Conservation (phyloP, 768 basidiomycete species). For the Rubroboletus satanas region DNA sequence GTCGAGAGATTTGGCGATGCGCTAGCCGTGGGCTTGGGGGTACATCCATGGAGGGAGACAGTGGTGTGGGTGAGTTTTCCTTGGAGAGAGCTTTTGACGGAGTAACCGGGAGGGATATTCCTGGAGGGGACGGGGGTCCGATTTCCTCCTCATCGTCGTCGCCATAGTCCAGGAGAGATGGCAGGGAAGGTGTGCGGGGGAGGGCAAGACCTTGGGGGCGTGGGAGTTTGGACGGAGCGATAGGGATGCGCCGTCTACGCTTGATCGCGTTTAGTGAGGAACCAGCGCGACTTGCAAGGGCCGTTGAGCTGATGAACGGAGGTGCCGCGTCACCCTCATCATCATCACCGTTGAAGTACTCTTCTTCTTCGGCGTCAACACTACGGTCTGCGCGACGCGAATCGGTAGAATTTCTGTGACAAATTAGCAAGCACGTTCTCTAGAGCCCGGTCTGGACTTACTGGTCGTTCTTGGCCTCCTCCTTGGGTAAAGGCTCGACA, state of each 20-base stretch:
- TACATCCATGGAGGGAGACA: constrained; percentile 34
- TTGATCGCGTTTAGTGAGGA: constrained; percentile 43
- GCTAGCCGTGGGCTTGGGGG: constrained; percentile 37
- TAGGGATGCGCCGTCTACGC: constrained; percentile 52
- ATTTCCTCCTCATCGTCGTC: constrained; percentile 60
- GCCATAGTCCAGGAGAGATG: constrained; percentile 70
- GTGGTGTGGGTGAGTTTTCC: constrained; percentile 22
- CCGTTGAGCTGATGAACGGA: constrained; percentile 28
- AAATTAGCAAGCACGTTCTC: constrained; percentile 9
- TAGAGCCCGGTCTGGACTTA: constrained; percentile 29
- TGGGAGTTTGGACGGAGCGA: constrained; percentile 45
- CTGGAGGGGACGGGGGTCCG: constrained; percentile 16
- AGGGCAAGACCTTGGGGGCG: constrained; percentile 38
- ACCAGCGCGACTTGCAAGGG: constrained; percentile 25
- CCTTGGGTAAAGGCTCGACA: constrained; percentile 67
- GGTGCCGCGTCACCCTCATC: constrained; percentile 58
- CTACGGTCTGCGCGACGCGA: constrained; percentile 41
- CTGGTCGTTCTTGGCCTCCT: constrained; percentile 49
- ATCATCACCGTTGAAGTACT: constrained; percentile 89
- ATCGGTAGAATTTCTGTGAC: constrained; percentile 38
- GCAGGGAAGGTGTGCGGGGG: constrained; percentile 51
- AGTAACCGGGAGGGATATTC: constrained; percentile 5
- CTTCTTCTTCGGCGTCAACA: constrained; percentile 79
- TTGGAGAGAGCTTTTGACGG: constrained; percentile 13
- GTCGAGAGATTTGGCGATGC: constrained; percentile 37